Conservation (phyloP, 208 protist genomes). For the Acanthamoeba sp. region DNA sequence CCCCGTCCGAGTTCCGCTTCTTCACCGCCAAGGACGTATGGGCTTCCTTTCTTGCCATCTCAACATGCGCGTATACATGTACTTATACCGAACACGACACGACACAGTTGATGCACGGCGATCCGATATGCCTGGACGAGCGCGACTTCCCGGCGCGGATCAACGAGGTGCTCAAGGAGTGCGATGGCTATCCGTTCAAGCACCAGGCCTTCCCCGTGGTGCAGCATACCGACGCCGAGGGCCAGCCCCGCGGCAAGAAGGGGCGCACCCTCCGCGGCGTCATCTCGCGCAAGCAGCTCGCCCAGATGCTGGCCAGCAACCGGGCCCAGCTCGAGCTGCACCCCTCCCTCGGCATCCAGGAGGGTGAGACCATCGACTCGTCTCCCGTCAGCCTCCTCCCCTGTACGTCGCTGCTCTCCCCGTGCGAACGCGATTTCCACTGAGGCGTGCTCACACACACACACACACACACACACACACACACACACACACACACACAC, state of each 20-base stretch:
- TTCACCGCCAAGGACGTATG: conserved; percentile 54
- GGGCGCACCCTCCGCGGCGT: conserved; percentile 2
- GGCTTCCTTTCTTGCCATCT: neutral
- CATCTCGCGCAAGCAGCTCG: conserved; percentile 49
- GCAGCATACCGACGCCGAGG: neutral
- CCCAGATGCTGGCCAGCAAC: neutral
- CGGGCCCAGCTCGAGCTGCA: neutral
- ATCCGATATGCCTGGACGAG: conserved; percentile 34
- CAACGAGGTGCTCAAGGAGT: conserved; percentile 28
- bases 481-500: too few relatives aligned
- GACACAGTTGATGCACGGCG: conserved; percentile 20
- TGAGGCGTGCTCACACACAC: too few relatives aligned
- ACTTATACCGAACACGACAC: neutral
- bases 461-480: too few relatives aligned
- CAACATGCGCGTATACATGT: neutral
- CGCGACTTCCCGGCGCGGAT: neutral
- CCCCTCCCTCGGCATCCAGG: neutral
- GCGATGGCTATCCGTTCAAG: neutral
- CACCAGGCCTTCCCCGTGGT: conserved; percentile 48
- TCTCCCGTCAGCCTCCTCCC: conserved; percentile 1
- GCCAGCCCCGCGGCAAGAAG: neutral
- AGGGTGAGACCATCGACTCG: neutral
- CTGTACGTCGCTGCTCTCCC: too few relatives aligned
- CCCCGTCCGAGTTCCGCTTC: conserved; percentile 19
- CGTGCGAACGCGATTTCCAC: too few relatives aligned